phyloP scores from a whole-genome alignment of 352 stramenopile species.

The Pythium pyrilobum region DNA sequence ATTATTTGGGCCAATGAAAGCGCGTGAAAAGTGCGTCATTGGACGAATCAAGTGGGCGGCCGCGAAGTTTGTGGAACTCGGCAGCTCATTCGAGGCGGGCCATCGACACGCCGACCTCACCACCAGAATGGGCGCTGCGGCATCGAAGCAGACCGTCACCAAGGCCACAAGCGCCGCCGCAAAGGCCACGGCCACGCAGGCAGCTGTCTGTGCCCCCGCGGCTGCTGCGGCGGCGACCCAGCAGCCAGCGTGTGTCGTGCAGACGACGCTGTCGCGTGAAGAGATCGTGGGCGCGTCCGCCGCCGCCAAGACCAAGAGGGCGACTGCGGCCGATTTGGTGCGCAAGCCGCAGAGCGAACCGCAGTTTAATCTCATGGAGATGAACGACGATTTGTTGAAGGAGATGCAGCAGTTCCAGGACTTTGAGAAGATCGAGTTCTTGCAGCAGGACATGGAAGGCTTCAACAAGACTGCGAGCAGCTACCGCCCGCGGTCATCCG shows the following conservation, averaged over 20 bases:
- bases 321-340: background rate
- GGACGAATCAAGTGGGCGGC: no score
- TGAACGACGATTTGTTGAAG: constrained; percentile 42
- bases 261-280: constrained; percentile 8
- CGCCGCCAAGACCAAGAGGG: background rate
- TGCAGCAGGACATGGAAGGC: constrained; percentile 37
- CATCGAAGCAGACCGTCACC: constrained; percentile 11
- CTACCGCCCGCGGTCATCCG: constrained; percentile 39
- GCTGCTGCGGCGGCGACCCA: background rate
- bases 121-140: constrained; percentile 21
- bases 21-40: background rate
- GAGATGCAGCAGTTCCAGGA: constrained; percentile 52
- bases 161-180: constrained; percentile 7
- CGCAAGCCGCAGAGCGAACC: constrained; percentile 9
- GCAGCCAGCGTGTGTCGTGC: constrained; percentile 8
- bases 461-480: constrained; percentile 63
- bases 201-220: background rate
- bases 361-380: constrained; percentile 43
- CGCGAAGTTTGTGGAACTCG: background rate
- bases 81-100: no score
- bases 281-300: constrained; percentile 5
- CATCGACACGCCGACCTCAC: no score
- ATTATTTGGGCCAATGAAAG: background rate
- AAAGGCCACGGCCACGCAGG: background rate
- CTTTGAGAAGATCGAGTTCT: constrained; percentile 41